phyloP scores from a whole-genome alignment of 106 monocot species.

The Allium cepa region DNA sequence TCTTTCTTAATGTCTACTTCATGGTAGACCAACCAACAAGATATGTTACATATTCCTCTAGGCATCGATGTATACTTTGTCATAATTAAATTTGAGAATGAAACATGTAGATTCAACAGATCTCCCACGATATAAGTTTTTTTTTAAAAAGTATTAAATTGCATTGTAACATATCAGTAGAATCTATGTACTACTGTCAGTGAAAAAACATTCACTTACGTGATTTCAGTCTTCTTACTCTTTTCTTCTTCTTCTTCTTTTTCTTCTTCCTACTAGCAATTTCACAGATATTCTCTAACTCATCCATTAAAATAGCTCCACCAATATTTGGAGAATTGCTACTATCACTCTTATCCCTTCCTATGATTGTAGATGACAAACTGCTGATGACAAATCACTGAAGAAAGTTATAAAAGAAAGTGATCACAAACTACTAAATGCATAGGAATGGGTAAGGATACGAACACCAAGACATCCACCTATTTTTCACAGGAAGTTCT shows the following conservation, averaged over 20 bases:
- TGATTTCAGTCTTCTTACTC: conserved; percentile 37
- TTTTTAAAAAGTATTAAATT: no score
- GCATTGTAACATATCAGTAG: no score
- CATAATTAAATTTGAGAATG: no score
- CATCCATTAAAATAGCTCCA: neutral
- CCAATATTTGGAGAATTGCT: conserved; percentile 2
- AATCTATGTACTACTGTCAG: neutral
- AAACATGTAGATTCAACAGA: no score
- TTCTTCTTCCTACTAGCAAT: conserved; percentile 25
- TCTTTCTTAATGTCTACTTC: no score
- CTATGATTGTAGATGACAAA: conserved; percentile 9
- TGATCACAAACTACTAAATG: neutral
- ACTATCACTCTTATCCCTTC: conserved; percentile 15
- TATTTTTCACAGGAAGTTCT: conserved; percentile 5
- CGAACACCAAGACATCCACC: neutral
- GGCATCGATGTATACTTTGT: no score
- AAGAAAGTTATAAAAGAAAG: neutral
- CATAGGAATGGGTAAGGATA: neutral
- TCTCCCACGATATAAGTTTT: no score
- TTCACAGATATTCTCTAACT: conserved; percentile 13
- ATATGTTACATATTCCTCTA: no score
- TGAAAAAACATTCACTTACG: conserved; percentile 24
- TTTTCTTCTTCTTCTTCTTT: conserved; percentile 34
- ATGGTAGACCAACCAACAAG: no score
- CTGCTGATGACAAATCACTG: conserved; percentile 17